These are phyloP conservation scores for Erythrophleum fordii DNA, from an alignment of 306 rosid genomes.

Conservation along the genomic window DNA sequence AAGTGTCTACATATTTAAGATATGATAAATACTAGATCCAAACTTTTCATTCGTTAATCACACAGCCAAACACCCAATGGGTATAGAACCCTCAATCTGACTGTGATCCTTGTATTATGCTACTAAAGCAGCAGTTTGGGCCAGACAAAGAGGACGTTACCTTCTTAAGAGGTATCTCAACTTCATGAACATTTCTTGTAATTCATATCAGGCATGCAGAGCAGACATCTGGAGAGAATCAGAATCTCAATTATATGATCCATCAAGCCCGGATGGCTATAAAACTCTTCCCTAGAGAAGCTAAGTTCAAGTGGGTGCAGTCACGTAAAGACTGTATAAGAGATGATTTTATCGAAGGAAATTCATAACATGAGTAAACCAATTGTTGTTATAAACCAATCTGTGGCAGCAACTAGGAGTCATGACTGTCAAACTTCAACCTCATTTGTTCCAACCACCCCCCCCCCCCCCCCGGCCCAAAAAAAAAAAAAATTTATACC, in stretches of 20 bases:
- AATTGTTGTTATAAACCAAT: not conserved
- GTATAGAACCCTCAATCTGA: not conserved
- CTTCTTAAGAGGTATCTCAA: conserved; percentile 15
- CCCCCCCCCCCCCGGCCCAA: no score
- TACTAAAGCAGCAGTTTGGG: not conserved
- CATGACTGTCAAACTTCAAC: conserved; percentile 22
- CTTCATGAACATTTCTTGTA: conserved; percentile 18
- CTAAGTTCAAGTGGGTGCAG: not conserved
- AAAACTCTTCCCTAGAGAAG: conserved; percentile 3
- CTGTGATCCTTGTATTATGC: not conserved
- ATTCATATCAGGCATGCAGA: conserved; percentile 22
- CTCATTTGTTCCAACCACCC: no score
- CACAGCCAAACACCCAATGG: conserved; percentile 7
- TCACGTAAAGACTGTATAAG: conserved; percentile 1
- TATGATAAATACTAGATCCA: not conserved
- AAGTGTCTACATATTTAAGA: not conserved
- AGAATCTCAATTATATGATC: conserved; percentile 4
- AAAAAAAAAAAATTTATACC: no score
- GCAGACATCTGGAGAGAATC: conserved; percentile 25
- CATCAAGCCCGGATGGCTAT: conserved; percentile 22
- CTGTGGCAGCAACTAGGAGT: not conserved
- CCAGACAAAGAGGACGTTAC: not conserved
- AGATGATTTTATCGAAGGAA: conserved; percentile 23
- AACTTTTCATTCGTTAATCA: not conserved
- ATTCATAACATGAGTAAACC: conserved; percentile 9